phyloP scores from a whole-genome alignment of 1,284 basidiomycete species.

The Malassezia globosa region DNA sequence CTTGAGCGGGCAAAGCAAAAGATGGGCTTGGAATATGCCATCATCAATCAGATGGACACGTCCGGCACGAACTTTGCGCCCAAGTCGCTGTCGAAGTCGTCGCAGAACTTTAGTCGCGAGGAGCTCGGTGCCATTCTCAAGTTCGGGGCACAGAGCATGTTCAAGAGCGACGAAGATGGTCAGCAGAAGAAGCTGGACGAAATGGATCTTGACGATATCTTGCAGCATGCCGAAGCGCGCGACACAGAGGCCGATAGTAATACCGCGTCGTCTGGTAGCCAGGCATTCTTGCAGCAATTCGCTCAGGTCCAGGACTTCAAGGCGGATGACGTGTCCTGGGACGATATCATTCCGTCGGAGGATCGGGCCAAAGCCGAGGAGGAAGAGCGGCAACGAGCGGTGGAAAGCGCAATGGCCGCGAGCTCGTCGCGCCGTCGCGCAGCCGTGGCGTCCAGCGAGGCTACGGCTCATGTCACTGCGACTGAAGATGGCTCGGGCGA shows the following conservation, averaged over 20 bases:
- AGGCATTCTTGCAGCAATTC: slow-evolving; percentile 88
- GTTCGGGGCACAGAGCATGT: slow-evolving; percentile 98
- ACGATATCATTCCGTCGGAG: slow-evolving; percentile 92
- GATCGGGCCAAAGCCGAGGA: slow-evolving; percentile 72
- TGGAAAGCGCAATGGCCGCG: slow-evolving; percentile 56
- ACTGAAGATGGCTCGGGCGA: slow-evolving; percentile 55
- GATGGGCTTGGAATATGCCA: slow-evolving; percentile 99
- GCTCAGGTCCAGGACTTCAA: slow-evolving; percentile 95
- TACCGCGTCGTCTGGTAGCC: slow-evolving; percentile 82
- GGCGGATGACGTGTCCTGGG: slow-evolving; percentile 87
- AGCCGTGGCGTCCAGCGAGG: slow-evolving; percentile 7
- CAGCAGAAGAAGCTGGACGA: slow-evolving; percentile 95
- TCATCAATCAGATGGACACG: slow-evolving; percentile 99
- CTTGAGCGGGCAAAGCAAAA: slow-evolving; percentile 96
- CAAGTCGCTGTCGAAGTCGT: slow-evolving; percentile 50
- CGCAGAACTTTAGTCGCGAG: slow-evolving; percentile 79
- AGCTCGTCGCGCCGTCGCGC: slow-evolving; percentile 51
- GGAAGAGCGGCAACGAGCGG: slow-evolving; percentile 47
- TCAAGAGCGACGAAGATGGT: slow-evolving; percentile 85
- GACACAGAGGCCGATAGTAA: slow-evolving; percentile 64
- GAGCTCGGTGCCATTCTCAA: slow-evolving; percentile 97
- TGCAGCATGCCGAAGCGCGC: slow-evolving; percentile 90
- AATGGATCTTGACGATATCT: slow-evolving; percentile 97
- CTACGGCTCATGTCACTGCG: slow-evolving; percentile 48
- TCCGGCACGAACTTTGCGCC: slow-evolving; percentile 84